A percentile compares a stretch with the other conserved stretches of the same genome.
phyloP scores from a whole-genome alignment of 352 stramenopile species.

The Halophytophthora batemanensis region DNA sequence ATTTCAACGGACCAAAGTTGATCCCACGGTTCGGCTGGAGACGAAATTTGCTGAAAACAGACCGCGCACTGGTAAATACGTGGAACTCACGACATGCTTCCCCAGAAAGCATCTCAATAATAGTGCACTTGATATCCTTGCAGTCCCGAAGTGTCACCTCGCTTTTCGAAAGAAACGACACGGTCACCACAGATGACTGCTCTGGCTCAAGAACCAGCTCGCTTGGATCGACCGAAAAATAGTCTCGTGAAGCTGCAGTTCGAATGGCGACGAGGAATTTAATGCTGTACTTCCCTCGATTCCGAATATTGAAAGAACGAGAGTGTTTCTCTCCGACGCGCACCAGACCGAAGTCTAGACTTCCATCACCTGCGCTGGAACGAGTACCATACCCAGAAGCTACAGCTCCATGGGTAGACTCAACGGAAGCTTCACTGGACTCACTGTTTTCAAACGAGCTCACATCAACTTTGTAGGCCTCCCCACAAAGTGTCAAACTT shows the following conservation, averaged over 20 bases:
- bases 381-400: neutral
- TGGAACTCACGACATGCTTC: slow-evolving; percentile 89
- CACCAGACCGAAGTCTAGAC: slow-evolving; percentile 90
- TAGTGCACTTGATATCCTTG: slow-evolving; percentile 90
- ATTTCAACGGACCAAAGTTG: slow-evolving; percentile 92
- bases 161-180: slow-evolving; percentile 74
- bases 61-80: slow-evolving; percentile 66
- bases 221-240: slow-evolving; percentile 81
- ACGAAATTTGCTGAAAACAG: slow-evolving; percentile 85
- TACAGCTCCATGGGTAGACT: slow-evolving; percentile 2
- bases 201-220: slow-evolving; percentile 78
- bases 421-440: slow-evolving; percentile 6
- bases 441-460: slow-evolving; percentile 65
- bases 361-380: slow-evolving; percentile 37
- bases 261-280: slow-evolving; percentile 77
- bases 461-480: slow-evolving; percentile 92
- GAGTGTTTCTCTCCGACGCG: slow-evolving; percentile 88
- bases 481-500: slow-evolving; percentile 54
- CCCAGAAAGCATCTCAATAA: slow-evolving; percentile 90
- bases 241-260: slow-evolving; percentile 41
- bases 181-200: slow-evolving; percentile 55
- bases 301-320: slow-evolving; percentile 84
- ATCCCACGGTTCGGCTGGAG: slow-evolving; percentile 89
- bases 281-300: slow-evolving; percentile 94
- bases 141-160: slow-evolving; percentile 89